These are phyloP conservation scores for Sporobolomyces pararoseus DNA, from an alignment of 768 basidiomycete species.

Conservation along the genomic window DNA sequence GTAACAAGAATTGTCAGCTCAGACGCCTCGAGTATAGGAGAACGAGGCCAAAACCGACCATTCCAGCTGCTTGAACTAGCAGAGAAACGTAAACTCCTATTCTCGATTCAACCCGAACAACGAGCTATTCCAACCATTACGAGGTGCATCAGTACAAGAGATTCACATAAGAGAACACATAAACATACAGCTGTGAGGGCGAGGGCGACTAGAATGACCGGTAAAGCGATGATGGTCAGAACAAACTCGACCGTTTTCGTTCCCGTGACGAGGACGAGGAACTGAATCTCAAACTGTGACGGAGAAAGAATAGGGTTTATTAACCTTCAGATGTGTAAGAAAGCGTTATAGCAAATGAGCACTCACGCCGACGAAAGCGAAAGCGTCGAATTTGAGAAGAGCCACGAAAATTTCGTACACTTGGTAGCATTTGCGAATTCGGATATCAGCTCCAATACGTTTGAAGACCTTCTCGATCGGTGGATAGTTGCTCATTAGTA, in stretches of 20 bases:
- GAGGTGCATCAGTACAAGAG: neutral
- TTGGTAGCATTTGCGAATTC: neutral
- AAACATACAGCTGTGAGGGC: conserved; percentile 16
- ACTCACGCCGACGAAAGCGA: conserved; percentile 24
- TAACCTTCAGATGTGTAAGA: neutral
- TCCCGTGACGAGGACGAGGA: conserved; percentile 38
- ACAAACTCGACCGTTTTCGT: conserved; percentile 36
- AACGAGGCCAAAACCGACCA: conserved; percentile 4
- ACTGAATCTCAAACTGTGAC: conserved; percentile 30
- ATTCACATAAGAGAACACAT: neutral
- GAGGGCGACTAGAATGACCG: conserved; percentile 18
- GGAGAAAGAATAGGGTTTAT: no score
- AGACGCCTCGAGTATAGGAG: neutral
- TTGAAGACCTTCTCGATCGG: conserved; percentile 25
- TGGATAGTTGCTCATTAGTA: neutral
- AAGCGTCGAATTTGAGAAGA: conserved; percentile 34
- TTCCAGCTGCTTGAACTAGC: conserved; percentile 12
- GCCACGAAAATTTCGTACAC: conserved; percentile 27
- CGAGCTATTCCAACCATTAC: neutral
- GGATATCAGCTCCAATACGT: conserved; percentile 28
- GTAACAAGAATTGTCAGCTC: neutral
- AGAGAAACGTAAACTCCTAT: conserved; percentile 18
- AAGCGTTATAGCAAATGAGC: neutral
- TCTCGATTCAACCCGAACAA: conserved; percentile 29
- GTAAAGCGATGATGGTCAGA: conserved; percentile 37